Conservation (phyloP, 2,329 filamentous ascomycete genomes). For the Ophiostoma quercus region DNA sequence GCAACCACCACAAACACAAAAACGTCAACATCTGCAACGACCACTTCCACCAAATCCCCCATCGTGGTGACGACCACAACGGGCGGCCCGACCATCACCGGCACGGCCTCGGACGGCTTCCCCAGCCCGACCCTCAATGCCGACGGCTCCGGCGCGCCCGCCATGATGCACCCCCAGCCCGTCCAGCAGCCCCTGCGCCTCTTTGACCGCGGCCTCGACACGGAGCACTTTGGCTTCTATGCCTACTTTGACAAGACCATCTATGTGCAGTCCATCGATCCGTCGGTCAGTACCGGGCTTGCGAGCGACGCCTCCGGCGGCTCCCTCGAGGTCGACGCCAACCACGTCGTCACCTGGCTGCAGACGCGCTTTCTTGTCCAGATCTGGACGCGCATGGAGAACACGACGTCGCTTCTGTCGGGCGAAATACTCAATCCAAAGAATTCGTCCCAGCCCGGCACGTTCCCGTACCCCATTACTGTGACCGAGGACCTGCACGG, state of each 20-base stretch:
- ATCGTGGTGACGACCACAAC: conserved; percentile 24
- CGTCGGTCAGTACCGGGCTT: conserved; percentile 33
- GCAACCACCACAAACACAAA: neutral
- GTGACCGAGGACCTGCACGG: conserved; percentile 59
- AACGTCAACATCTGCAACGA: neutral
- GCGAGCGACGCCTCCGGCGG: conserved; percentile 53
- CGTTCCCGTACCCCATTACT: conserved; percentile 60
- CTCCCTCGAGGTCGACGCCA: conserved; percentile 47
- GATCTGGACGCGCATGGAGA: conserved; percentile 55
- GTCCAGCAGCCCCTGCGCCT: conserved; percentile 74
- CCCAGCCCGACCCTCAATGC: conserved; percentile 57
- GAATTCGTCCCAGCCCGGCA: conserved; percentile 46
- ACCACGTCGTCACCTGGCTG: conserved; percentile 53
- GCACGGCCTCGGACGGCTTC: conserved; percentile 41
- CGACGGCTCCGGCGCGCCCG: conserved; percentile 68
- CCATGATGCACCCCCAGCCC: conserved; percentile 65
- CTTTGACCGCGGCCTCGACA: conserved; percentile 72
- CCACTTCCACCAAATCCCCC: neutral
- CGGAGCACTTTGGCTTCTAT: conserved; percentile 93
- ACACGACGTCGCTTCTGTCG: conserved; percentile 40
- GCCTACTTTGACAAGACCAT: conserved; percentile 84
- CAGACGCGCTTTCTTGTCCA: conserved; percentile 59
- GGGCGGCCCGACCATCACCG: conserved; percentile 11
- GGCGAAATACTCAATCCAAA: conserved; percentile 24
- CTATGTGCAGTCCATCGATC: conserved; percentile 60